Evolutionary conservation across 768 basidiomycete species (phyloP).

Genomic region (Hemileccinum impolitum): DNA sequence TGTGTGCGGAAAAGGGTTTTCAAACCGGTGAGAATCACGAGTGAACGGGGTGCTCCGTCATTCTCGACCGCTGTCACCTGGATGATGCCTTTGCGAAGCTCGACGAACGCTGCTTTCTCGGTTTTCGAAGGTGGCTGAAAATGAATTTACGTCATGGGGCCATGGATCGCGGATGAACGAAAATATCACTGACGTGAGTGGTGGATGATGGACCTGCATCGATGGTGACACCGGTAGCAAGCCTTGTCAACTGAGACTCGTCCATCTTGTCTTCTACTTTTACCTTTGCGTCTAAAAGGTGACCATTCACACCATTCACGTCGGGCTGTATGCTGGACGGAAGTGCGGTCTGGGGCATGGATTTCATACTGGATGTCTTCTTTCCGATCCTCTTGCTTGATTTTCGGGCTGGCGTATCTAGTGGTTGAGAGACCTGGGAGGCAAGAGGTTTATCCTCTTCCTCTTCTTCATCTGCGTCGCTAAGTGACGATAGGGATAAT

Average conservation of each 20-base stretch:
- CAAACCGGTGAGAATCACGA: slow-evolving; percentile 87
- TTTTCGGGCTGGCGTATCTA: slow-evolving; percentile 31
- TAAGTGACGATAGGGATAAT: slow-evolving; percentile 54
- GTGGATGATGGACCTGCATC: slow-evolving; percentile 53
- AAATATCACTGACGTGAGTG: slow-evolving; percentile 40
- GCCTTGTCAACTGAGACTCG: slow-evolving; percentile 67
- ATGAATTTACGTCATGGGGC: slow-evolving; percentile 3
- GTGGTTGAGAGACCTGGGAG: slow-evolving; percentile 36
- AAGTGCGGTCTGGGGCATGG: slow-evolving; percentile 57
- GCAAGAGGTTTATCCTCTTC: slow-evolving; percentile 59
- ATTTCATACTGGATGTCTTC: slow-evolving; percentile 54
- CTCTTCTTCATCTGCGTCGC: slow-evolving; percentile 37
- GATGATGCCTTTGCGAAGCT: slow-evolving; percentile 81
- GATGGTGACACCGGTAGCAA: slow-evolving; percentile 78
- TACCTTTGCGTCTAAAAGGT: slow-evolving; percentile 48
- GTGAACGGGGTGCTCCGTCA: slow-evolving; percentile 68
- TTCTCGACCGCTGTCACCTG: slow-evolving; percentile 82
- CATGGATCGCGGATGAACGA: background rate
- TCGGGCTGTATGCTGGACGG: slow-evolving; percentile 39
- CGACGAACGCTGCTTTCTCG: slow-evolving; percentile 77
- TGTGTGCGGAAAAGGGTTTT: slow-evolving; percentile 98
- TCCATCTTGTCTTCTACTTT: slow-evolving; percentile 81
- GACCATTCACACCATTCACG: slow-evolving; percentile 43
- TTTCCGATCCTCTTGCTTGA: slow-evolving; percentile 48
- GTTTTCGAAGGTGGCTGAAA: slow-evolving; percentile 51